Conservation (phyloP, 176 grass and related monocot genomes). For the Miscanthus lutarioriparius region DNA sequence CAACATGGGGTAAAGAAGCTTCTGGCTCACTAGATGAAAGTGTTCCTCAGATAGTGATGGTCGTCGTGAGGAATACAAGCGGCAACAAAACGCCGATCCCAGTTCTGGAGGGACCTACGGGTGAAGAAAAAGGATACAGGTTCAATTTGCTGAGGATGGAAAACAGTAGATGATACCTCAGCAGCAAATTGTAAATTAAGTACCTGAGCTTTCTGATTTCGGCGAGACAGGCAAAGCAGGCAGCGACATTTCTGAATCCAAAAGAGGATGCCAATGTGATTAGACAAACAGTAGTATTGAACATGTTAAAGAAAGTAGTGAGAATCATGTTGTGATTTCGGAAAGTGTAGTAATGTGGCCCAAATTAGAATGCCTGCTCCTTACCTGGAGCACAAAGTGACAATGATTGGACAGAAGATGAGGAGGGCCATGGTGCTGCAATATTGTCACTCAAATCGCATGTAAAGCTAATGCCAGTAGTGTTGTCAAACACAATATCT, state of each 20-base stretch:
- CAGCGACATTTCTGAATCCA: conserved; percentile 91
- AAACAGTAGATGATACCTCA: background rate
- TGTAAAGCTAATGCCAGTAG: conserved; percentile 89
- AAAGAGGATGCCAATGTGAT: conserved; percentile 20
- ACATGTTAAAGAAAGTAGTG: background rate
- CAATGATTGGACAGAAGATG: conserved; percentile 88
- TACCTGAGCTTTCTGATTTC: conserved; percentile 72
- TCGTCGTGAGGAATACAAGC: conserved; percentile 31
- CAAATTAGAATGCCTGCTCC: background rate
- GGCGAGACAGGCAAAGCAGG: conserved; percentile 77
- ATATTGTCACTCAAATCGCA: conserved; percentile 99
- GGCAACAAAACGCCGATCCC: conserved; percentile 39
- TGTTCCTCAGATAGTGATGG: conserved; percentile 43
- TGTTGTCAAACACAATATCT: conserved; percentile 86
- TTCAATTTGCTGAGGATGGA: conserved; percentile 8
- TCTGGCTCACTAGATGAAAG: conserved; percentile 33
- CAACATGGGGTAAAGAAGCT: background rate
- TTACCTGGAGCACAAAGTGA: conserved; percentile 93
- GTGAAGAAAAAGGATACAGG: background rate
- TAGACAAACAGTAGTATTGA: background rate
- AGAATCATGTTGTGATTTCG: background rate
- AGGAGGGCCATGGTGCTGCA: conserved; percentile 95
- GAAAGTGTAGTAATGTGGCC: background rate
- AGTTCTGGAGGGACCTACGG: conserved; percentile 45
- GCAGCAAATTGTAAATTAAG: conserved; percentile 2